These are phyloP conservation scores for Globisporangium polare DNA, from an alignment of 352 stramenopile species.

Conservation along the genomic window DNA sequence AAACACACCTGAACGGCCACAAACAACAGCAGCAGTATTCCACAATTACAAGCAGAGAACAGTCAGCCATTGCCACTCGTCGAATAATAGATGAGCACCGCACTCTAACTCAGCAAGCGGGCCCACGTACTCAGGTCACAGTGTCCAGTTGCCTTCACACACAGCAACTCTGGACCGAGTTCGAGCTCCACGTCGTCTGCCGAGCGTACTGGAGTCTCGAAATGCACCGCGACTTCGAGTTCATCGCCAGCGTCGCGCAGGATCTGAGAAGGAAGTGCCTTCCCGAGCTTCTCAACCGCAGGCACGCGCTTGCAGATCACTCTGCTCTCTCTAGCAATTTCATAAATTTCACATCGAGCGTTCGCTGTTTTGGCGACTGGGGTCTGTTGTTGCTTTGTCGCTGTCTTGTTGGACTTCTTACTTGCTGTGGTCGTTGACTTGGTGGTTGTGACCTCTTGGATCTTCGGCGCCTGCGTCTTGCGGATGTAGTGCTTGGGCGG, in stretches of 20 bases:
- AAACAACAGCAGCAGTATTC: neutral
- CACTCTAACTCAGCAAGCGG: no score
- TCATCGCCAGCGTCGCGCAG: conserved; percentile 29
- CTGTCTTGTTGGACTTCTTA: conserved; percentile 11
- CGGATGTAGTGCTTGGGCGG: conserved; percentile 79
- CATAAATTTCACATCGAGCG: conserved; percentile 35
- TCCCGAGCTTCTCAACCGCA: conserved; percentile 28
- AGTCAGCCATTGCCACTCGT: neutral
- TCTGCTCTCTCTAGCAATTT: conserved; percentile 17
- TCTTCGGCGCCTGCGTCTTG: conserved; percentile 61
- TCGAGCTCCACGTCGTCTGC: conserved; percentile 42
- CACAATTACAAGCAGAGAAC: neutral
- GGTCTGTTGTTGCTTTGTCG: neutral
- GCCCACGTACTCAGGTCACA: conserved; percentile 52
- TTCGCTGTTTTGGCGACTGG: conserved; percentile 26
- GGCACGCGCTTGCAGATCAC: conserved; percentile 28
- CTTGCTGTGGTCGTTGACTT: neutral
- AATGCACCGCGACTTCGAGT: conserved; percentile 36
- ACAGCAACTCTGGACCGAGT: conserved; percentile 43
- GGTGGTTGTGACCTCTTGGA: conserved; percentile 51
- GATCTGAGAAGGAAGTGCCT: conserved; percentile 40
- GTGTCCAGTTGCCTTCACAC: conserved; percentile 40
- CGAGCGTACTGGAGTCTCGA: conserved; percentile 28
- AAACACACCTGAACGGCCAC: conserved; percentile 31
- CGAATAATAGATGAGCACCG: no score